These are phyloP conservation scores for Vinca major DNA, from an alignment of 305 asterid genomes.

Conservation along the genomic window DNA sequence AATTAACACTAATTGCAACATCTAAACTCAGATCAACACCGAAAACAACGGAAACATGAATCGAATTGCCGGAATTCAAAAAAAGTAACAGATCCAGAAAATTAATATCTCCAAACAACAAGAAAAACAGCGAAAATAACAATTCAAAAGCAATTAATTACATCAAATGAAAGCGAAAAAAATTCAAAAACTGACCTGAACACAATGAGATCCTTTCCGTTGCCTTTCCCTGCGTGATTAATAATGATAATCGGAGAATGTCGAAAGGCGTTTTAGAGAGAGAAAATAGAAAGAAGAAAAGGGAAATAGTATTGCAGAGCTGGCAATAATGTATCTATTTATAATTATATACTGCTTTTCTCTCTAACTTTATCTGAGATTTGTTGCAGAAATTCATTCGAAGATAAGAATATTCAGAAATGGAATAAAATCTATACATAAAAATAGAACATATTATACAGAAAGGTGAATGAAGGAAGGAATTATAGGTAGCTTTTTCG, in stretches of 20 bases:
- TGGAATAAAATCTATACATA: not conserved
- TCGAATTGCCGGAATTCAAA: conserved; percentile 1
- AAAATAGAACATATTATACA: not conserved
- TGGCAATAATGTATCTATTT: conserved; percentile 12
- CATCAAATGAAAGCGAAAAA: not conserved
- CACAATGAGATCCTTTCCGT: conserved; percentile 3
- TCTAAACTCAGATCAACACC: conserved; percentile 12
- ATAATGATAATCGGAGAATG: conserved; percentile 14
- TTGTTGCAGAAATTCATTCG: conserved; percentile 17
- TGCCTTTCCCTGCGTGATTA: conserved; percentile 3
- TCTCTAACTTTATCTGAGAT: conserved; percentile 13
- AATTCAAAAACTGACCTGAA: conserved; percentile 13
- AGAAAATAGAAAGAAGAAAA: conserved; percentile 10
- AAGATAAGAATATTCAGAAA: not conserved
- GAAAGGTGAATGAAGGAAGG: not conserved
- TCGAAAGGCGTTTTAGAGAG: conserved; percentile 13
- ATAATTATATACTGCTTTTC: not conserved
- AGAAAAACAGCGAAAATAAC: not conserved
- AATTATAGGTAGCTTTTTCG: too few relatives aligned
- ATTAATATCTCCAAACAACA: not conserved
- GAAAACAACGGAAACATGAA: not conserved
- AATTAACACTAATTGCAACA: not conserved
- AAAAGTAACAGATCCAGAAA: conserved; percentile 11
- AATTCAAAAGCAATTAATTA: conserved; percentile 4
- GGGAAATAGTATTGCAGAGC: conserved; percentile 16